Percentiles rank a stretch among this genome's conserved stretches.
These are phyloP conservation scores for Aureobasidium sp. DNA, from an alignment of 2,329 filamentous ascomycete genomes.

Conservation along the genomic window DNA sequence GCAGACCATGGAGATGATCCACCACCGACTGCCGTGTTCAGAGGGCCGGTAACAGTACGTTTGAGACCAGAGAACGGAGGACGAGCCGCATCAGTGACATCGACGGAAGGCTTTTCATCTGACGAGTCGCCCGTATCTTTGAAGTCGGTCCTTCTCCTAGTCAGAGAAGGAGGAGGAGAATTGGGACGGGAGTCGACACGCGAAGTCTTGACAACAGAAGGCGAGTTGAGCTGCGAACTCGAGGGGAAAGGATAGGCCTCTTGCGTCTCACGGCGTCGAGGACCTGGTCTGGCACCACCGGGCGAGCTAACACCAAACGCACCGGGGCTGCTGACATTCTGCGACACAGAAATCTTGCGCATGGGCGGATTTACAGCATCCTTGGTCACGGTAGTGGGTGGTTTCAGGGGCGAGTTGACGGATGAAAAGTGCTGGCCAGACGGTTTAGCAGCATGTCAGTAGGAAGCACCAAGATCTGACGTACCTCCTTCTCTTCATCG, in stretches of 20 bases:
- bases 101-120: slow-evolving; percentile 32
- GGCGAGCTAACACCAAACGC: slow-evolving; percentile 68
- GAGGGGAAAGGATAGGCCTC: slow-evolving; percentile 55
- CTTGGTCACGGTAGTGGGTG: slow-evolving; percentile 60
- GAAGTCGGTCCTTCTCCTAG: slow-evolving; percentile 56
- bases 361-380: slow-evolving; percentile 54
- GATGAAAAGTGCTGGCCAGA: slow-evolving; percentile 66
- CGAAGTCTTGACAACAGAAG: slow-evolving; percentile 38
- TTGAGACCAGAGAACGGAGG: slow-evolving; percentile 49
- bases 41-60: slow-evolving; percentile 49
- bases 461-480: slow-evolving; percentile 12
- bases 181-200: slow-evolving; percentile 56
- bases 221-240: slow-evolving; percentile 39
- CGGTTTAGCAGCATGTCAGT: slow-evolving; percentile 19
- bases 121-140: slow-evolving; percentile 39
- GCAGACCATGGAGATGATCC: slow-evolving; percentile 53
- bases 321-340: slow-evolving; percentile 52
- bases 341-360: slow-evolving; percentile 76
- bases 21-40: slow-evolving; percentile 43
- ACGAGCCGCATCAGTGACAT: slow-evolving; percentile 25
- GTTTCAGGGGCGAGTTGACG: slow-evolving; percentile 90
- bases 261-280: slow-evolving; percentile 79
- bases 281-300: slow-evolving; percentile 63
- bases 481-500: slow-evolving; percentile 59
- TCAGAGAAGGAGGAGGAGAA: slow-evolving; percentile 53